These are phyloP conservation scores for Geotrichum europaeum DNA, from an alignment of 1,139 yeast species.

Conservation along the genomic window DNA sequence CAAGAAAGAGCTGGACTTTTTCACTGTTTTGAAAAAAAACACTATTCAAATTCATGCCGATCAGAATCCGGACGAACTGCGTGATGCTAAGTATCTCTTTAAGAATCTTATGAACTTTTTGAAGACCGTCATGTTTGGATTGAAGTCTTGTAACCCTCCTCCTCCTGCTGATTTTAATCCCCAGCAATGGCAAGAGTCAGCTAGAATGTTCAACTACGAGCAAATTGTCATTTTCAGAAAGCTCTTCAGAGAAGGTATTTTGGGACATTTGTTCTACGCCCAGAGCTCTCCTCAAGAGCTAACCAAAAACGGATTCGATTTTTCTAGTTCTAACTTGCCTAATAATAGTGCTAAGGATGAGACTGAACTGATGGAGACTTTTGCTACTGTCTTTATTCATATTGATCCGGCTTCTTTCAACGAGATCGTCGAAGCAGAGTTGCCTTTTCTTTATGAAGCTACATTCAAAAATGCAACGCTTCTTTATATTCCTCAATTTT, in stretches of 20 bases:
- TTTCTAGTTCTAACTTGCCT: slow-evolving; percentile 56
- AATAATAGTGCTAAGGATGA: slow-evolving; percentile 72
- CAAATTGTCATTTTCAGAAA: slow-evolving; percentile 73
- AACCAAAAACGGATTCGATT: slow-evolving; percentile 43
- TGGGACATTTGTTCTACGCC: slow-evolving; percentile 73
- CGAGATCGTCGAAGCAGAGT: slow-evolving; percentile 79
- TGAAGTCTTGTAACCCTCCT: slow-evolving; percentile 86
- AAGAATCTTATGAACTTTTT: slow-evolving; percentile 84
- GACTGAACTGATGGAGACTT: slow-evolving; percentile 90
- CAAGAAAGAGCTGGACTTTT: slow-evolving; percentile 39
- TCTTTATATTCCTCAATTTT: slow-evolving; percentile 87
- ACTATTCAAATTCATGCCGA: slow-evolving; percentile 46
- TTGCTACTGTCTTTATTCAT: slow-evolving; percentile 90
- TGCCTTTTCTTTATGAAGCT: slow-evolving; percentile 69
- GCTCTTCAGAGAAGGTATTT: slow-evolving; percentile 77
- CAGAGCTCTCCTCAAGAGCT: slow-evolving; percentile 33
- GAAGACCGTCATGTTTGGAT: slow-evolving; percentile 83
- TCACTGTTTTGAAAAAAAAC: slow-evolving; percentile 43
- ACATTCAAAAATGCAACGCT: slow-evolving; percentile 82
- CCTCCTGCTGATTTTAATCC: slow-evolving; percentile 63
- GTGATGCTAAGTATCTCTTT: slow-evolving; percentile 83
- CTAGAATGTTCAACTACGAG: slow-evolving; percentile 74
- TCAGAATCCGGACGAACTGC: slow-evolving; percentile 56
- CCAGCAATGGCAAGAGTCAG: slow-evolving; percentile 81
- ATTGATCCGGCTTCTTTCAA: slow-evolving; percentile 94